Evolutionary conservation across 345 rosid species (phyloP).

Genomic region (Eucalyptus decipiens): DNA sequence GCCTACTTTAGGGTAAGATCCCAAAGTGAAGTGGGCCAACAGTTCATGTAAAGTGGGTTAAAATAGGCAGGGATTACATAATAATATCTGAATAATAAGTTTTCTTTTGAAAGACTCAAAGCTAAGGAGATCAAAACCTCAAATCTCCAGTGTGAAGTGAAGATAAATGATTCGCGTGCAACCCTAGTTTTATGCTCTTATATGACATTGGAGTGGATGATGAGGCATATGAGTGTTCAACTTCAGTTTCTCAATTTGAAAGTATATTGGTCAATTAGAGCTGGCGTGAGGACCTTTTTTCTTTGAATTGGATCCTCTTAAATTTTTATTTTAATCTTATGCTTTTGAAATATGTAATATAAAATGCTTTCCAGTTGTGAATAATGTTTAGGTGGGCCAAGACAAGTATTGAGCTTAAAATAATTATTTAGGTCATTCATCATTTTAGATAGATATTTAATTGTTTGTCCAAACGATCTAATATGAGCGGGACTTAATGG

Average conservation of each 20-base stretch:
- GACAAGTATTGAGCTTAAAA: neutral
- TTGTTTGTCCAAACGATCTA: rapidly evolving
- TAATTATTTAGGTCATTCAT: neutral
- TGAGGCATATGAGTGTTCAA: neutral
- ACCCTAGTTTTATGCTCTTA: neutral
- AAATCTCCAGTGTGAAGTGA: neutral
- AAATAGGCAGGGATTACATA: neutral
- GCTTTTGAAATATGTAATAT: neutral
- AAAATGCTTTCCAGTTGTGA: neutral
- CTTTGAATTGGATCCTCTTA: neutral
- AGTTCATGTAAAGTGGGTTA: neutral
- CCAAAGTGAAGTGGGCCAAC: neutral
- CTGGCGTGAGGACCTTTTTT: neutral
- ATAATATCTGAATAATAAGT: neutral
- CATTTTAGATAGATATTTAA: neutral
- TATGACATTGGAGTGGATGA: neutral
- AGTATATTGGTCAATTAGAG: neutral
- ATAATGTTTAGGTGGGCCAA: neutral
- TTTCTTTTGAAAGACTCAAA: neutral
- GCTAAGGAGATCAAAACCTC: neutral
- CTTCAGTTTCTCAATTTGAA: neutral
- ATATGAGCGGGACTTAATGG: neutral
- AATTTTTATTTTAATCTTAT: neutral
- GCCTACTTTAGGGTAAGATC: neutral
- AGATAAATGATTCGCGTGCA: neutral